phyloP scores from a whole-genome alignment of 2,329 filamentous ascomycete species.

The Helminthosporium solani region DNA sequence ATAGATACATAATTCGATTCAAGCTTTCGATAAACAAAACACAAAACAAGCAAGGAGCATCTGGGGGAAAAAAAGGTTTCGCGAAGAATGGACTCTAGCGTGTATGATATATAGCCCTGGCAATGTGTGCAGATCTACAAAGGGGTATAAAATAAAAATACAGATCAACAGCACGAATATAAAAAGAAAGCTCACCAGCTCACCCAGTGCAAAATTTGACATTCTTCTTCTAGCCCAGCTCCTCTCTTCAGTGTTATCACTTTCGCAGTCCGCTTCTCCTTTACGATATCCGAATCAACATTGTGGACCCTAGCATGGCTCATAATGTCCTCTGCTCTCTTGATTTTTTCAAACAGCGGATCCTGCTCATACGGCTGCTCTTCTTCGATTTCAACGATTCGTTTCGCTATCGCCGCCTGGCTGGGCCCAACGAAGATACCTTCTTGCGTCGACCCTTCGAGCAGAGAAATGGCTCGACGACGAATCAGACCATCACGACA shows the following conservation, averaged over 20 bases:
- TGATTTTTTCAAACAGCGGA: slow-evolving; percentile 1
- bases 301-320: slow-evolving; percentile 12
- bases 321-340: slow-evolving; percentile 8
- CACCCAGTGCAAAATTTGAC: slow-evolving; percentile 14
- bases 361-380: slow-evolving; percentile 6
- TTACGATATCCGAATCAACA: slow-evolving; percentile 10
- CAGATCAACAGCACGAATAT: no score
- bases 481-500: slow-evolving; percentile 12
- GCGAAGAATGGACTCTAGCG: no score
- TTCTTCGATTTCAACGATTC: slow-evolving; percentile 18
- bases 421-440: slow-evolving; percentile 14
- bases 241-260: slow-evolving; percentile 3
- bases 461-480: slow-evolving; percentile 11
- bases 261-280: slow-evolving; percentile 5
- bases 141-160: no score
- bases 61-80: no score
- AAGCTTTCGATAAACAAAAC: no score
- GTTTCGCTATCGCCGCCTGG: slow-evolving; percentile 13
- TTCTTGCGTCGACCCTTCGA: slow-evolving; percentile 12
- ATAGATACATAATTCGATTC: no score
- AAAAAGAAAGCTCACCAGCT: slow-evolving; percentile 8
- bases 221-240: slow-evolving; percentile 8
- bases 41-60: no score
- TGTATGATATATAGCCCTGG: no score
- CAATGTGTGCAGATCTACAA: no score